Base-by-base conservation (phyloP, 164 flowering plant genomes). In the Tetracentron sinense region DNA sequence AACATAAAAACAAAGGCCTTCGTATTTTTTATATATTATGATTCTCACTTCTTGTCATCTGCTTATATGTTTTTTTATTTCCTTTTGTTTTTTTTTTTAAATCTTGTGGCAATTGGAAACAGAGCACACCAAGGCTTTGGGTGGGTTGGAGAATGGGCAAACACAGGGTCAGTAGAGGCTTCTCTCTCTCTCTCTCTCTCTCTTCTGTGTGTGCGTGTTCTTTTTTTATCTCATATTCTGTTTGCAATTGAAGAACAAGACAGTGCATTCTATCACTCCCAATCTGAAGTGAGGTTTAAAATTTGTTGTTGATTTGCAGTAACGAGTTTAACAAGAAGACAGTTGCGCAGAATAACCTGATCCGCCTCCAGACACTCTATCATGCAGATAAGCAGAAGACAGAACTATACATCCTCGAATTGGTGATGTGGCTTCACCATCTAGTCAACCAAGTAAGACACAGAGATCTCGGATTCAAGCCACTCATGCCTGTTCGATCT, bases 131-230 rank as follows among this genome's bases (percentile, higher is more conserved):
- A 89, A 78, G 90, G 90, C 20, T 89, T 86, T 72, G 96, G 96
- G n/a, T 85, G 92, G 90, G 87, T 87, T 65, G 92, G 96, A 73
- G 92, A 87, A 60, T 86, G 96, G 92, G 96, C 96, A 29, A 85
- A 81, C 62, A 63, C 80, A 29, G 73, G 92, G 96, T 85, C 1
- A 78, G 89, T 74, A 38, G 30, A 56, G 22, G 12, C 54, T 50
- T 42, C 25, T 20, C 7, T 25, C n/a, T n/a, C n/a, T n/a, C 52
- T 27, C 2, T 20, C 27, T 15, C 59, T n/a, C n/a, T n/a, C n/a
- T n/a, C n/a, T n/a, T n/a, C n/a, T n/a, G n/a, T n/a, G n/a, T n/a
- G n/a, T n/a, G n/a, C n/a, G n/a, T n/a, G n/a, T n/a, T n/a, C n/a
- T n/a, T n/a, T n/a, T n/a, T n/a, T n/a, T n/a, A n/a, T n/a, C n/a